Percentiles rank a stretch among this genome's conserved stretches.
These are phyloP conservation scores for Nakaseomyces sp. DNA, from an alignment of 1,139 yeast genomes.

Conservation along the genomic window DNA sequence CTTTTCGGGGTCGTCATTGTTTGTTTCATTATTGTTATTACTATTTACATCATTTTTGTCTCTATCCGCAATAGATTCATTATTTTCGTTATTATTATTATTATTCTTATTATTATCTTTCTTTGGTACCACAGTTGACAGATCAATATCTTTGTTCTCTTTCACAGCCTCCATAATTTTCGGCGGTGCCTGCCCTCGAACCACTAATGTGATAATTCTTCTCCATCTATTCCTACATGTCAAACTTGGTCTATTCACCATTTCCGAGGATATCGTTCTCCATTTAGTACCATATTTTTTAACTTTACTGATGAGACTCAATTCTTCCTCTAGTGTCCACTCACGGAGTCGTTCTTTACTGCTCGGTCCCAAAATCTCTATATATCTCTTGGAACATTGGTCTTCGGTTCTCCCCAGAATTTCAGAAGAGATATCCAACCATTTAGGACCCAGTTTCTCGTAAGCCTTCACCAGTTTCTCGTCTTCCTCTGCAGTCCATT, in stretches of 20 bases:
- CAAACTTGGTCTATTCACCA: conserved; percentile 75
- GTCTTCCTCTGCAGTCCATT: conserved; percentile 87
- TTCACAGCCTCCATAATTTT: conserved; percentile 28
- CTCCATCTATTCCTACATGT: conserved; percentile 93
- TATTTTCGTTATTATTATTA: neutral
- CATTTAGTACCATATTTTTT: conserved; percentile 79
- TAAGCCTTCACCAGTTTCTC: conserved; percentile 53
- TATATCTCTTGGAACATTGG: conserved; percentile 87
- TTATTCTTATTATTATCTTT: neutral
- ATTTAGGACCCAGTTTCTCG: conserved; percentile 62
- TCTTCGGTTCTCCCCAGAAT: conserved; percentile 87
- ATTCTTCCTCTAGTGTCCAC: conserved; percentile 76
- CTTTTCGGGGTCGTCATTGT: neutral
- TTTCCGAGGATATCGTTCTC: conserved; percentile 67
- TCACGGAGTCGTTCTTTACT: conserved; percentile 66
- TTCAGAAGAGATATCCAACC: conserved; percentile 75
- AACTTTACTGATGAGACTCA: conserved; percentile 54
- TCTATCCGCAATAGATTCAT: neutral
- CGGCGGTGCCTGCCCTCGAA: conserved; percentile 39
- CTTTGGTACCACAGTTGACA: conserved; percentile 12
- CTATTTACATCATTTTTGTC: neutral
- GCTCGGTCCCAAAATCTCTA: conserved; percentile 78
- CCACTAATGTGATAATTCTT: conserved; percentile 69
- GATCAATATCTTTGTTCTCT: conserved; percentile 27
- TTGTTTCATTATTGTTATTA: neutral